Base-by-base conservation (phyloP, 176 grass and related monocot species). In the Hyparrhenia diplandra region DNA sequence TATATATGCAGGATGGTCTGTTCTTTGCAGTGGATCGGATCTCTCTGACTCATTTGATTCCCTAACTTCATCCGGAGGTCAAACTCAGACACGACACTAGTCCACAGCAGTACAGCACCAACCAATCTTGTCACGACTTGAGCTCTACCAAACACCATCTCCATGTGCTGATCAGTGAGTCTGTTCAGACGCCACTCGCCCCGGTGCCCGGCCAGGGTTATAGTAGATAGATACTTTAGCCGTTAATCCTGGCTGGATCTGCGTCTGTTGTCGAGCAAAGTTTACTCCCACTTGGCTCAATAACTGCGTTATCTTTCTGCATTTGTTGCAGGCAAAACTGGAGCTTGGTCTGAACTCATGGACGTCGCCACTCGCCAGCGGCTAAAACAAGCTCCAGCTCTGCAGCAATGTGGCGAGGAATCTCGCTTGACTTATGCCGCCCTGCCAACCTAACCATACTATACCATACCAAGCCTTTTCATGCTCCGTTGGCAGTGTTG, bases 111-210 rank as follows among this genome's bases (percentile, higher is more conserved):
- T 89, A 71, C 25, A 5, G 13, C 5, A 30, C 20, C 23, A 7
- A 47, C 46, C 67, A 28, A 85, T 85, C 43, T 81, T 76, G 82
- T 55, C 87, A 76, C 34, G 14, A 8, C 71, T 12, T 34, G 40
- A 28, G 64, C 32, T 76, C 82, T 81, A 89, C 77, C 87, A 71
- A 85, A 89, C 82, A 85, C 64, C 77, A 71, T 16, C 55, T 46
- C 55, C 87, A 85, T 85, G 82, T 89, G 82, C 82, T 25, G 18
- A 29, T 13, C 67, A 70, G 12, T 70, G 31, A 32, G 31, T 32
- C 31, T 32, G 31, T 32, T 32, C 31, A 79, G 30, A 72, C 67
- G n/a, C 65, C 31, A 32, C 31, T 85, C 54, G 3, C 42, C 43
- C 74, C 16, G 52, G 24, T 18, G 27, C 20, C 10, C 49, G 37